Evolutionary conservation across 371 early-diverging fungal species (phyloP).

Genomic region (Apophysomyces trapeziformis): DNA sequence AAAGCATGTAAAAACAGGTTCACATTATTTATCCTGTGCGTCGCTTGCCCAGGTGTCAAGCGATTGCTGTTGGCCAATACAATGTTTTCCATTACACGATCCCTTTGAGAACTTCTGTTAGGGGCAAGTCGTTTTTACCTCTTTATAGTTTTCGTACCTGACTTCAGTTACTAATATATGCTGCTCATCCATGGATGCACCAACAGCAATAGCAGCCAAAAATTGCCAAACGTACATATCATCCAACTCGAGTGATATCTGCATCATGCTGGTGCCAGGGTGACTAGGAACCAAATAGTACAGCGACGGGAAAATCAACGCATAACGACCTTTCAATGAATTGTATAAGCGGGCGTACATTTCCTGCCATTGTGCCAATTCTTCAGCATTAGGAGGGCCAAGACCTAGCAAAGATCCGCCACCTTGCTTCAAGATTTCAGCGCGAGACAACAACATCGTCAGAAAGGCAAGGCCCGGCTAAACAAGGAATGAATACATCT

Average conservation of each 20-base stretch:
- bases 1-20: slow-evolving; percentile 95
- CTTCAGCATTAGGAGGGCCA: slow-evolving; percentile 62
- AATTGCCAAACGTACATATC: slow-evolving; percentile 98
- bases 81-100: slow-evolving; percentile 85
- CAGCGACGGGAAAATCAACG: slow-evolving; percentile 73
- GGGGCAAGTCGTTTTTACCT: background rate
- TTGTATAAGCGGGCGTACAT: slow-evolving; percentile 80
- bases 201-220: slow-evolving; percentile 92
- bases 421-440: slow-evolving; percentile 86
- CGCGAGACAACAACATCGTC: slow-evolving; percentile 89
- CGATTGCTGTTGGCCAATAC: slow-evolving; percentile 68
- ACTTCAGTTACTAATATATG: slow-evolving; percentile 90
- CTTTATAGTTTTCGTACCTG: slow-evolving; percentile 42
- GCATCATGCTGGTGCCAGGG: slow-evolving; percentile 48
- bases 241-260: slow-evolving; percentile 58
- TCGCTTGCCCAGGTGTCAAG: slow-evolving; percentile 63
- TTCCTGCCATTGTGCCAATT: slow-evolving; percentile 72
- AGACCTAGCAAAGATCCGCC: slow-evolving; percentile 63
- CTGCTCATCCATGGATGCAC: slow-evolving; percentile 93
- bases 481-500: background rate
- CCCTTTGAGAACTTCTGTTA: slow-evolving; percentile 43
- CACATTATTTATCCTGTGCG: slow-evolving; percentile 80
- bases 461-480: slow-evolving; percentile 85
- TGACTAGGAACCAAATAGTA: slow-evolving; percentile 52
- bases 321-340: slow-evolving; percentile 76